phyloP scores from a whole-genome alignment of 225 moss, liverwort and hornwort species.

The Neckera pumila region DNA sequence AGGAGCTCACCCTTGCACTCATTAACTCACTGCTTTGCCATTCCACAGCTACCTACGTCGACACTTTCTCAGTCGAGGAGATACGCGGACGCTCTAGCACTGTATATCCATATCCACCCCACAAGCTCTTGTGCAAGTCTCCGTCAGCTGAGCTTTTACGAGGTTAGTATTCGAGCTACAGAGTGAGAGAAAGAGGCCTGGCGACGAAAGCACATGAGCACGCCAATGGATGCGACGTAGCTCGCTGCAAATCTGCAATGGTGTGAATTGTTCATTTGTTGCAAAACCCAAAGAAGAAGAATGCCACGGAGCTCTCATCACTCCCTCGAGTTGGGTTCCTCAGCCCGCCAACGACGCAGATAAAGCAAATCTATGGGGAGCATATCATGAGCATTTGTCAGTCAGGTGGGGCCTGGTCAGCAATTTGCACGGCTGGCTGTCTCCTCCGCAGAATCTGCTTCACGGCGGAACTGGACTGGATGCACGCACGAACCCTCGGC shows the following conservation, averaged over 20 bases:
- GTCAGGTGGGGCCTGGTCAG: not conserved
- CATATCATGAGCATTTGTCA: not conserved
- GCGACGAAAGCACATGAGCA: not conserved
- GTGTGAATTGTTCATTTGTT: not conserved
- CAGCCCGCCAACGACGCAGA: not conserved
- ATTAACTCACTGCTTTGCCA: not conserved
- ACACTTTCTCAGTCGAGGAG: not conserved
- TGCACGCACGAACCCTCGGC: not conserved
- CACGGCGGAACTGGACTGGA: not conserved
- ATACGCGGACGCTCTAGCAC: not conserved
- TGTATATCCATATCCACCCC: not conserved
- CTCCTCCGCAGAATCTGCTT: not conserved
- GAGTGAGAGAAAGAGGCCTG: not conserved
- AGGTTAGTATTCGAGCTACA: not conserved
- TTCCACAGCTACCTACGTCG: not conserved
- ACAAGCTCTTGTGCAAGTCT: not conserved
- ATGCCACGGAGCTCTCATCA: not conserved
- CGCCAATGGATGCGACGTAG: not conserved
- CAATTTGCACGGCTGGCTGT: conserved; percentile 1
- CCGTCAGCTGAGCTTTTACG: not conserved
- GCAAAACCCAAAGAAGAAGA: not conserved
- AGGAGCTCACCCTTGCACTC: not conserved
- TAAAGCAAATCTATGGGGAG: not conserved
- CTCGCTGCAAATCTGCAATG: not conserved
- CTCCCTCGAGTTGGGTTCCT: not conserved